A percentile compares a stretch with the other conserved stretches of the same genome.
Evolutionary conservation across 148 eudicot genomes (phyloP).

Genomic region (Camellia sinensis): DNA sequence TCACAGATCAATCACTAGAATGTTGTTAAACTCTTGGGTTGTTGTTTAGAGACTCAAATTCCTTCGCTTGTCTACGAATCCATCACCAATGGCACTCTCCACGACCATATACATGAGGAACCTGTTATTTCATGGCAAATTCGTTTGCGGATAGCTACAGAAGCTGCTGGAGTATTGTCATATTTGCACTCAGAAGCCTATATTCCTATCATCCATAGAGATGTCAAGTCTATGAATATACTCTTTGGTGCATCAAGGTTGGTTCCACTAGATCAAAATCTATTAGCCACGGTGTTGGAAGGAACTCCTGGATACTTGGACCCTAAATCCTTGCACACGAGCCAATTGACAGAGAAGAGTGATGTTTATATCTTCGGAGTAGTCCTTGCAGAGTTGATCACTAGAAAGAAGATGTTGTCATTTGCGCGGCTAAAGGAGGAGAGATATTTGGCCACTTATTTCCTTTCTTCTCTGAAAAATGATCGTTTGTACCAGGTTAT

Average conservation of each 20-base stretch:
- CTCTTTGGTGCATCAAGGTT: neutral
- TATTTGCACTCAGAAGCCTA: neutral
- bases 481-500: neutral
- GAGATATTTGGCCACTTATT: neutral
- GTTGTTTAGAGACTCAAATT: conserved; percentile 16
- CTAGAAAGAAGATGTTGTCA: neutral
- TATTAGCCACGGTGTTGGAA: neutral
- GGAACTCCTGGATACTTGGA: neutral
- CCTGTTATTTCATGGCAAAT: neutral
- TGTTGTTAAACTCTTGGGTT: conserved; percentile 14
- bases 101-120: neutral
- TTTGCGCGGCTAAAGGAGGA: neutral
- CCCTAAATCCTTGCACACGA: neutral
- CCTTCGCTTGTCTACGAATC: conserved; percentile 17
- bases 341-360: neutral
- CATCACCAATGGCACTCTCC: neutral
- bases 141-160: neutral
- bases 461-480: neutral
- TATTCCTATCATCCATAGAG: neutral
- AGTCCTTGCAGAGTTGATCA: neutral
- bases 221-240: neutral
- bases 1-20: conserved; percentile 12
- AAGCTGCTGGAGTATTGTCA: neutral
- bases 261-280: neutral
- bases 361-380: neutral